Conservation (phyloP, 1,139 yeast species). For the Lodderomyces jiufengensis region DNA sequence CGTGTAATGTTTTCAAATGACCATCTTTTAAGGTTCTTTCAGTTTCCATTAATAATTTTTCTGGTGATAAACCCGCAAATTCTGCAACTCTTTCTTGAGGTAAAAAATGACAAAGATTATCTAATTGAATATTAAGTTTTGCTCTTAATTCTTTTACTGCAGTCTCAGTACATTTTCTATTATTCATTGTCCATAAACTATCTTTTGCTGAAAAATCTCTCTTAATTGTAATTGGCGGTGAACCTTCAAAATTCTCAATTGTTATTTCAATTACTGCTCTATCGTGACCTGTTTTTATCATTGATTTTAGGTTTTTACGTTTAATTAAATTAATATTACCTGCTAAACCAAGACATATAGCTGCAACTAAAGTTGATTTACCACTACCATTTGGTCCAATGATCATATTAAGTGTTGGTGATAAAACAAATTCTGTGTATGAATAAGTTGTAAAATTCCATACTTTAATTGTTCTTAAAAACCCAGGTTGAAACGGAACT, state of each 20-base stretch:
- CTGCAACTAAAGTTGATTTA: conserved; percentile 90
- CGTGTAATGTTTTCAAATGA: conserved; percentile 55
- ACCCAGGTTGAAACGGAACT: conserved; percentile 49
- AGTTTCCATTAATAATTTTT: conserved; percentile 69
- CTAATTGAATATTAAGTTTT: conserved; percentile 72
- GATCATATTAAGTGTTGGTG: conserved; percentile 86
- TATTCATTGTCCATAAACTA: conserved; percentile 62
- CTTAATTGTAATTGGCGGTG: conserved; percentile 31
- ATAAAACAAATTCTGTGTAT: conserved; percentile 70
- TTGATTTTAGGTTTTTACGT: conserved; percentile 69
- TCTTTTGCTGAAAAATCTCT: conserved; percentile 39
- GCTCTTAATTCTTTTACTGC: conserved; percentile 45
- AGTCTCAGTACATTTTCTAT: conserved; percentile 36
- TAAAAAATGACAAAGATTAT: conserved; percentile 87
- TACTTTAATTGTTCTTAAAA: conserved; percentile 63
- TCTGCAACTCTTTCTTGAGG: conserved; percentile 96
- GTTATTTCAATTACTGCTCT: conserved; percentile 60
- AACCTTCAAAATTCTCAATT: conserved; percentile 43
- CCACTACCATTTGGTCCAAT: conserved; percentile 99
- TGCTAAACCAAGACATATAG: conserved; percentile 84
- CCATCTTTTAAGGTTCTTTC: conserved; percentile 76
- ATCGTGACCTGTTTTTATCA: conserved; percentile 71
- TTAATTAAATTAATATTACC: conserved; percentile 79
- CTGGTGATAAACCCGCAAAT: conserved; percentile 80
- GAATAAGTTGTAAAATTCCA: conserved; percentile 81